Evolutionary conservation across 2,329 filamentous ascomycete species (phyloP), one percentile per base, ranked within the genome.

Genomic region (Hypoxylon sp.): DNA sequence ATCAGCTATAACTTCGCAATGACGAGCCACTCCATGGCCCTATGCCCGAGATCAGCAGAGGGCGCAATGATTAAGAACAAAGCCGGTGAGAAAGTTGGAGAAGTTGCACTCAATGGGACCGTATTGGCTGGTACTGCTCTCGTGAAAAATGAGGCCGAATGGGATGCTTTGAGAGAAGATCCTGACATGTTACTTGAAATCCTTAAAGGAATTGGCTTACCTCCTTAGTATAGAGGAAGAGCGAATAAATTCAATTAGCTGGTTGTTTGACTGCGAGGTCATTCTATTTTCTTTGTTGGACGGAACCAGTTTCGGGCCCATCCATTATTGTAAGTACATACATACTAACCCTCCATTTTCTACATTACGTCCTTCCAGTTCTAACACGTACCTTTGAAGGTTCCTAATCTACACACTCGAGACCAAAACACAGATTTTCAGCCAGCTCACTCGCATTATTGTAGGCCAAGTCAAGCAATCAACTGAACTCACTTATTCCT

Each of bases 1-100:
- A 87, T 90, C 50, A 89, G 87, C 76, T 90, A 90, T 75, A 90
- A 90, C 73, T 76, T 90, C 68, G 87, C 84, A 52, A 81, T 90
- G 78, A 90, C 88, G 19, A 78, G 79, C 62, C 77, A 76, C 14
- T 79, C 78, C 0, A 81, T 90, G 74, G 85, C 85, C 0, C 63
- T 90, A 1, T 83, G 84, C 64, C 88, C 88, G 1, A 80, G 88
- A 1, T 69, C 81, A 1, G 80, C 82, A 0, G 87, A 90, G 71
- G 87, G 87, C 0, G 74, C 75, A 0, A 70, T 72, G 16, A 66
- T 76, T 3, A 69, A 61, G 2, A 60, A 73, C 32, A 64, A 72
- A 62, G 50, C 54, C 2, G 76, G 74, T 2, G 73, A 76, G 1
- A 68, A 75, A 7, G 74, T 80, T 1, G 86, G 85, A 0, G 75